Percentiles rank a stretch among this genome's conserved stretches.
phyloP scores from a whole-genome alignment of 116 monocot species.

The Dioscorea cayenensis region DNA sequence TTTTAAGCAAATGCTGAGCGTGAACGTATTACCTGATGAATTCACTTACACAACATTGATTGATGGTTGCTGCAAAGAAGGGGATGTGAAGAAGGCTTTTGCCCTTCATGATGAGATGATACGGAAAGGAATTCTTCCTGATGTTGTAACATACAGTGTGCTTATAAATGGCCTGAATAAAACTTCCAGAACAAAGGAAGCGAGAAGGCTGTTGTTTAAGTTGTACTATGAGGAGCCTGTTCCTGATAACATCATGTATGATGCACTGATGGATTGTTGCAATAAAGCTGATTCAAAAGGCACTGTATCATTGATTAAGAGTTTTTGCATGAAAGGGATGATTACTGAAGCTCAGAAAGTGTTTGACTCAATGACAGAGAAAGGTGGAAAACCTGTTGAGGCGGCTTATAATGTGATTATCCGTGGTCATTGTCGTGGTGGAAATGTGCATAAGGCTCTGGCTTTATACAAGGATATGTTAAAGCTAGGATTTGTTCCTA shows the following conservation, averaged over 20 bases:
- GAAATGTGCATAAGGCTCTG: slow-evolving; percentile 41
- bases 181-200: slow-evolving; percentile 41
- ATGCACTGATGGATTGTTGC: slow-evolving; percentile 28
- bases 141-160: slow-evolving; percentile 59
- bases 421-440: slow-evolving; percentile 45
- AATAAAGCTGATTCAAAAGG: slow-evolving; percentile 30
- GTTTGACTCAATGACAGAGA: slow-evolving; percentile 27
- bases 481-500: slow-evolving; percentile 29
- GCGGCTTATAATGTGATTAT: slow-evolving; percentile 43
- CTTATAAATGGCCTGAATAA: slow-evolving; percentile 56
- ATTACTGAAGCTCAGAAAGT: slow-evolving; percentile 54
- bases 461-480: slow-evolving; percentile 38
- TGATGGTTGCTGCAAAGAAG: slow-evolving; percentile 48
- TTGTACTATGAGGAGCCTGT: slow-evolving; percentile 24
- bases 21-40: slow-evolving; percentile 31
- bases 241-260: slow-evolving; percentile 41
- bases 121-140: slow-evolving; percentile 42
- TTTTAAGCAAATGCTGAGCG: slow-evolving; percentile 34
- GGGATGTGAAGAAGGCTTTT: slow-evolving; percentile 42
- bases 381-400: slow-evolving; percentile 27
- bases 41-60: slow-evolving; percentile 44
- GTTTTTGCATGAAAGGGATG: slow-evolving; percentile 60
- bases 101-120: slow-evolving; percentile 54
- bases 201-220: slow-evolving; percentile 34
- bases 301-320: slow-evolving; percentile 39